Evolutionary conservation across 352 stramenopile species (phyloP).

Genomic region (Pythium scleroteichum): DNA sequence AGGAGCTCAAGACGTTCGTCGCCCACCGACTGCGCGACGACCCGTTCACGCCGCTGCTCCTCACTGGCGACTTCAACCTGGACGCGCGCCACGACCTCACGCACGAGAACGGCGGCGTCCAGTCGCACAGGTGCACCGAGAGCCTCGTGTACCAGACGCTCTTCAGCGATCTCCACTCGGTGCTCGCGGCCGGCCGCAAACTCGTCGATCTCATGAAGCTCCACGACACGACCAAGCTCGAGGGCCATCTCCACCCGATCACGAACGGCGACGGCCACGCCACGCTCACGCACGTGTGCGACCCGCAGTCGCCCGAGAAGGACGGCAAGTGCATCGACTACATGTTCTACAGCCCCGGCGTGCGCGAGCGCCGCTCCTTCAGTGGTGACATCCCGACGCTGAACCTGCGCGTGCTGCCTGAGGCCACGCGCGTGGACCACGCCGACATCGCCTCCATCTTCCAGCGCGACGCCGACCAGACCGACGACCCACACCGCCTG

Average conservation of each 20-base stretch:
- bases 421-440: conserved; percentile 57
- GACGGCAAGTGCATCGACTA: conserved; percentile 88
- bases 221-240: conserved; percentile 49
- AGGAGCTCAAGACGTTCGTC: conserved; percentile 69
- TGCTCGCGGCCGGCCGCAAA: conserved; percentile 36
- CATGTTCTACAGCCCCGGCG: conserved; percentile 69
- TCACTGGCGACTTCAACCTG: conserved; percentile 83
- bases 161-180: conserved; percentile 43
- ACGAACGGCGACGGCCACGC: conserved; percentile 83
- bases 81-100: conserved; percentile 72
- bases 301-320: conserved; percentile 47
- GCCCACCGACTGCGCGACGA: conserved; percentile 46
- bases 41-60: conserved; percentile 54
- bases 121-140: conserved; percentile 49
- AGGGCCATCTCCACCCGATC: conserved; percentile 59
- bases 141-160: conserved; percentile 68
- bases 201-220: conserved; percentile 76
- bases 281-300: conserved; percentile 47
- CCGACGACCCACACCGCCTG: conserved; percentile 3
- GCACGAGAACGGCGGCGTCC: conserved; percentile 30
- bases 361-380: conserved; percentile 28
- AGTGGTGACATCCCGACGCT: conserved; percentile 39
- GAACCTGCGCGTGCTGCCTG: conserved; percentile 42
- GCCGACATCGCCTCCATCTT: conserved; percentile 44
- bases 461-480: conserved; percentile 24